Base-by-base conservation (phyloP, 225 moss, liverwort and hornwort species). In the Rhytidiadelphus loreus region DNA sequence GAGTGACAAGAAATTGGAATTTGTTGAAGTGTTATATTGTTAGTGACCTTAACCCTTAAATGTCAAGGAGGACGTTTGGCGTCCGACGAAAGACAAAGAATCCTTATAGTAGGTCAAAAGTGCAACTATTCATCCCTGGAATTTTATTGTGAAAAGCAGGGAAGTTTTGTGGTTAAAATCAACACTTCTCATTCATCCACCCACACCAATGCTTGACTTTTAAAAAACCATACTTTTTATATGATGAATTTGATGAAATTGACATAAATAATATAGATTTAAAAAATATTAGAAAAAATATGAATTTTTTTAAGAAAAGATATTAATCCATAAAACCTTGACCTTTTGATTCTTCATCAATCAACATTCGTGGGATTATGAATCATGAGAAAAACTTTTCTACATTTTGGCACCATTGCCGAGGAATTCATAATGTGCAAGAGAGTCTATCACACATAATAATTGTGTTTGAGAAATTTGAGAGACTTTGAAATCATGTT, bases 281-380 rank as follows among this genome's bases (percentile, higher is more conserved):
- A 30, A 20, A 29, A 66, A 20, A 11, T 5, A 64, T 64, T 21
- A 66, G 12, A 2, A 66, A 68, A n/a, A n/a, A 22, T 11, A 37
- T 66, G 6, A 3, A 37, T 21, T 21, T 35, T 5, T 37, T 66
- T 4, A 37, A 66, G 12, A 68, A 5, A 37, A 15, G 20, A 12
- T 2, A 3, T 3, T 21, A 37, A 11, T 22, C 7, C 0, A 22
- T n/a, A n/a, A n/a, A 22, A n/a, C 7, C 21, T 66, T 68, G 2
- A 21, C 7, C n/a, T 12, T 37, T 37, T 37, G 20, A 66, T 6
- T 20, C 37, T 63, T 63, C 32, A n/a, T n/a, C n/a, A n/a, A n/a
- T n/a, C n/a, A n/a, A n/a, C n/a, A n/a, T n/a, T n/a, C 2, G n/a
- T n/a, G 8, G 5, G 16, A 71, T 25, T 26, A 1, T 71, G 16